Evolutionary conservation across 148 eudicot species (phyloP).

Genomic region (Camellia lanceoleosa): DNA sequence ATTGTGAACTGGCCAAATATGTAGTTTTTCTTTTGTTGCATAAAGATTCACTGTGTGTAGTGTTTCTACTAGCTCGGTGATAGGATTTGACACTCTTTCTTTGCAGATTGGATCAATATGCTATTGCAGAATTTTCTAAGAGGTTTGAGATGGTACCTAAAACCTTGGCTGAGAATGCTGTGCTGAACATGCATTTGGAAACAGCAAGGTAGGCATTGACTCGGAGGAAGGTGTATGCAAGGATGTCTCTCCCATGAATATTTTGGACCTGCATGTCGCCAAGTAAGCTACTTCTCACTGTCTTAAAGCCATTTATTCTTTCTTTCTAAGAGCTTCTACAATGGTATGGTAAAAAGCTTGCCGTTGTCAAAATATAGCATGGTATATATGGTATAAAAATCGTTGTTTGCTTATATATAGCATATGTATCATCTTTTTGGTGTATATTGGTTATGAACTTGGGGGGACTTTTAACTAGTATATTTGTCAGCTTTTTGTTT

Average conservation of each 20-base stretch:
- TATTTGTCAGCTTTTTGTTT: background rate
- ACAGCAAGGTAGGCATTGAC: slow-evolving; percentile 81
- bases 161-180: slow-evolving; percentile 91
- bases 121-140: slow-evolving; percentile 85
- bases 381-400: background rate
- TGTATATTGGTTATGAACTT: background rate
- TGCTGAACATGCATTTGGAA: slow-evolving; percentile 84
- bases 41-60: background rate
- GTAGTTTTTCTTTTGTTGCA: background rate
- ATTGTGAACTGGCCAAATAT: background rate
- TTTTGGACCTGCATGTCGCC: slow-evolving; percentile 88
- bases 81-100: background rate
- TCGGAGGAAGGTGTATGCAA: slow-evolving; percentile 73
- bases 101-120: slow-evolving; percentile 90
- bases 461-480: background rate
- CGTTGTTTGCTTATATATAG: background rate
- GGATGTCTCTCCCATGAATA: slow-evolving; percentile 59
- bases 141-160: slow-evolving; percentile 96
- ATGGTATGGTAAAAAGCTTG: too few species aligned
- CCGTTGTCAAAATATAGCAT: too few species aligned
- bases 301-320: background rate
- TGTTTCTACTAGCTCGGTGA: background rate
- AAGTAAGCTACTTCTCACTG: slow-evolving; percentile 30
- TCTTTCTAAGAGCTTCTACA: background rate
- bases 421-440: background rate